phyloP scores from a whole-genome alignment of 805 yeast genomes.

The Hyphopichia homilentoma region DNA sequence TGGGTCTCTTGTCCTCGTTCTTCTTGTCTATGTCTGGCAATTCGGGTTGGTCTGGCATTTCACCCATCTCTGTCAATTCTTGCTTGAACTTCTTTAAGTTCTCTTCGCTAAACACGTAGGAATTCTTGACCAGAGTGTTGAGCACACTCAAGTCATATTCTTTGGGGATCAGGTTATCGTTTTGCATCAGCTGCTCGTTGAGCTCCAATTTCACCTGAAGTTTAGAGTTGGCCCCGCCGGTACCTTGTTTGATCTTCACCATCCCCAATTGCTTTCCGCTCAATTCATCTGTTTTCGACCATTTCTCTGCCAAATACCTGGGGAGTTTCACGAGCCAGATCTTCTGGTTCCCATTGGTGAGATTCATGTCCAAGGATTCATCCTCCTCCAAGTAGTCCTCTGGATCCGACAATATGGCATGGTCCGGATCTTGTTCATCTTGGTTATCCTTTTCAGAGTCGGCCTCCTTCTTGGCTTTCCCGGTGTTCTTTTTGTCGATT shows the following conservation, averaged over 20 bases:
- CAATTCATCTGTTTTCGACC: constrained; percentile 60
- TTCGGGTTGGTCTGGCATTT: constrained; percentile 51
- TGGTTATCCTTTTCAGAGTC: constrained; percentile 7
- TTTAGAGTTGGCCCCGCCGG: constrained; percentile 15
- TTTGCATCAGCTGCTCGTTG: constrained; percentile 31
- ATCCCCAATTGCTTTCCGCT: constrained; percentile 78
- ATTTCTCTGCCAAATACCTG: constrained; percentile 73
- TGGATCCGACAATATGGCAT: constrained; percentile 38
- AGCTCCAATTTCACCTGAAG: constrained; percentile 56
- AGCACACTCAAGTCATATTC: constrained; percentile 78
- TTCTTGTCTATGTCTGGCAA: constrained; percentile 33
- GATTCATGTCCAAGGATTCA: constrained; percentile 76
- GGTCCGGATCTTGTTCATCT: constrained; percentile 17
- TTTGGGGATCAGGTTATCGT: constrained; percentile 59
- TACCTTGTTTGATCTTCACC: constrained; percentile 61
- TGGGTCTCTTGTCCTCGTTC: constrained; percentile 9
- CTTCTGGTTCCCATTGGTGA: constrained; percentile 58
- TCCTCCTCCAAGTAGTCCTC: constrained; percentile 47
- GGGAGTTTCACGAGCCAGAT: constrained; percentile 94
- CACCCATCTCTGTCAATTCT: constrained; percentile 48
- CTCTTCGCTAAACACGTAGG: constrained; percentile 84
- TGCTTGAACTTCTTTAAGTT: constrained; percentile 59
- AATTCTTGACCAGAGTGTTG: constrained; percentile 77
- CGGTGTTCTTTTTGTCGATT: not conserved
- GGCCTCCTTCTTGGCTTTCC: constrained; percentile 11